Base-by-base conservation (phyloP, 2,329 filamentous ascomycete species). In the Xylariaceae sp. region DNA sequence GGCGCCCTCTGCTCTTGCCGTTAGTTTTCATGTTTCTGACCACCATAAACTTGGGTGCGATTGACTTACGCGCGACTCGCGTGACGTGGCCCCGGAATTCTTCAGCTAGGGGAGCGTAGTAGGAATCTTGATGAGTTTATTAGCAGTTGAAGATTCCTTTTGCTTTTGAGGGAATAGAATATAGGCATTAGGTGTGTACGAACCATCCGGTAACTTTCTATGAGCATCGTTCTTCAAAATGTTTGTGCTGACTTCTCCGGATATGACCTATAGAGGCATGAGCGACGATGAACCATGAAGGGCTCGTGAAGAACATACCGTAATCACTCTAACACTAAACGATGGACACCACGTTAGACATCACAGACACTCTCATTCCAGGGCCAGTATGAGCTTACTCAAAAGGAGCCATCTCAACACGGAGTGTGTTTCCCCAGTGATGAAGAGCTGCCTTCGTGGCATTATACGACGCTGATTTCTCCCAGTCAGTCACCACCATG, bases 181-280 rank as follows among this genome's bases (percentile, higher is more conserved):
- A 3, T 19, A 19, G 11, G 5, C 8, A 19, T 19, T 19, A 19
- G 1, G 19, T 1, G 19, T 19, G 19, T 9, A 34, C 29, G 31
- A 29, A 50, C 40, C 40, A 3, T 59, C 49, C n/a, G 65, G 65
- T 2, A 67, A 37, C n/a, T 46, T 34, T 37, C 45, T 47, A 3
- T 63, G 49, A 26, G 53, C 7, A 6, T 68, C 65, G 7, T 51
- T 54, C 32, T 64, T 64, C 6, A 67, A 52, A 43, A 68, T 67
- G 39, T 68, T 66, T 3, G 66, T 67, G 1, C 56, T 42, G 1
- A 68, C 45, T 47, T 68, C 63, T 2, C 66, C 66, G 2, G 62
- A 64, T 2, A 67, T 66, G n/a, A 63, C 54, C 4, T 56, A 30
- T 12, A 26, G 11, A 5, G 32, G 32, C 32, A 3, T 30, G 6